Evolutionary conservation across 1,139 yeast species (phyloP).

Genomic region (Candida gigantensis): DNA sequence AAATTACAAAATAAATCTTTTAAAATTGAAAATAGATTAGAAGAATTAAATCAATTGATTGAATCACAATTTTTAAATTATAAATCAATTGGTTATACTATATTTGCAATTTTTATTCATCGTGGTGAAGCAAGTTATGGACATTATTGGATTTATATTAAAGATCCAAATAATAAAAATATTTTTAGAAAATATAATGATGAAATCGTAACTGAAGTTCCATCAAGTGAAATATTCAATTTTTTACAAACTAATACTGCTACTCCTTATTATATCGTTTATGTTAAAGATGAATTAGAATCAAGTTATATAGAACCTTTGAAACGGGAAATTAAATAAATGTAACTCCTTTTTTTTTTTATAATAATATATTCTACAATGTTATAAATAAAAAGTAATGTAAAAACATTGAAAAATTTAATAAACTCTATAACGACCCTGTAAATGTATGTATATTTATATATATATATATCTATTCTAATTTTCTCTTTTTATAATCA

Average conservation of each 20-base stretch:
- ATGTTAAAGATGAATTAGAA: constrained; percentile 66
- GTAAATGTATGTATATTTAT: no score
- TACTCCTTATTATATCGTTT: constrained; percentile 89
- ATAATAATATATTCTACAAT: no score
- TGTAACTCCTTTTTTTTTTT: no score
- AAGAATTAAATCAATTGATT: constrained; percentile 47
- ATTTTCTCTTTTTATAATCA: constrained; percentile 11
- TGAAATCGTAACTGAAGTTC: constrained; percentile 82
- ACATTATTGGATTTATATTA: constrained; percentile 93
- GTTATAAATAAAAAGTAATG: no score
- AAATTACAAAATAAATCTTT: constrained; percentile 30
- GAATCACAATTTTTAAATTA: constrained; percentile 61
- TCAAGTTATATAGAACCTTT: constrained; percentile 67
- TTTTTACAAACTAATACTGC: constrained; percentile 76
- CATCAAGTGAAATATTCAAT: constrained; percentile 72
- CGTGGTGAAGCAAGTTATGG: constrained; percentile 96
- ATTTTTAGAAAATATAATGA: constrained; percentile 90
- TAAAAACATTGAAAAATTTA: no score
- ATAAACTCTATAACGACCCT: no score
- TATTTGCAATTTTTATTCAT: constrained; percentile 92
- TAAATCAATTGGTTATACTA: constrained; percentile 68
- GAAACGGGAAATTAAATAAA: constrained; percentile 39
- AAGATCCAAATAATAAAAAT: constrained; percentile 62
- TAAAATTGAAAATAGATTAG: constrained; percentile 41
- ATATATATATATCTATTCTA: constrained; percentile 9